These are phyloP conservation scores for Rhododendron molle DNA, from an alignment of 148 eudicot species.

Conservation along the genomic window DNA sequence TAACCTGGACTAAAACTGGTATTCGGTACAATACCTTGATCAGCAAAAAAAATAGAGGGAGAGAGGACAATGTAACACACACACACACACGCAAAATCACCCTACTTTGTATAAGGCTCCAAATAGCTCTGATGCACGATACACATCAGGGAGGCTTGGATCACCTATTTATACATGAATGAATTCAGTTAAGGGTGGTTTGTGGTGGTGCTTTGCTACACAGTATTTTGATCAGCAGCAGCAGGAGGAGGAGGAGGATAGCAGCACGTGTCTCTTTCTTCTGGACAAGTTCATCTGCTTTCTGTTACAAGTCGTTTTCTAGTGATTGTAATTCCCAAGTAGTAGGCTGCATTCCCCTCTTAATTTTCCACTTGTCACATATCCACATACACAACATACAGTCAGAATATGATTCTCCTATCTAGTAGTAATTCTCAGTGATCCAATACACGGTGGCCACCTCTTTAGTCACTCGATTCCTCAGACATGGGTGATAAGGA, in stretches of 20 bases:
- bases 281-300: neutral
- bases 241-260: neutral
- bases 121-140: neutral
- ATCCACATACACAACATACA: neutral
- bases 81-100: neutral
- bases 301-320: neutral
- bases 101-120: neutral
- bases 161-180: constrained; percentile 12
- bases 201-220: neutral
- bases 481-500: neutral
- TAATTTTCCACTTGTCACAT: too few relatives aligned
- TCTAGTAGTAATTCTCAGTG: neutral
- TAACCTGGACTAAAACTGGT: neutral
- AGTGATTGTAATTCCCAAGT: neutral
- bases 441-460: neutral
- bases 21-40: neutral
- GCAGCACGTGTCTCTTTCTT: neutral
- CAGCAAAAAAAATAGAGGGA: neutral
- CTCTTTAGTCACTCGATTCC: neutral
- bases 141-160: neutral
- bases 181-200: neutral
- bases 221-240: neutral
- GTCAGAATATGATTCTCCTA: neutral
- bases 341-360: neutral
- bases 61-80: neutral